Percentiles rank a stretch among this genome's conserved stretches.
These are phyloP conservation scores for Aspergillus affinis DNA, from an alignment of 495 filamentous ascomycete genomes.

Conservation along the genomic window DNA sequence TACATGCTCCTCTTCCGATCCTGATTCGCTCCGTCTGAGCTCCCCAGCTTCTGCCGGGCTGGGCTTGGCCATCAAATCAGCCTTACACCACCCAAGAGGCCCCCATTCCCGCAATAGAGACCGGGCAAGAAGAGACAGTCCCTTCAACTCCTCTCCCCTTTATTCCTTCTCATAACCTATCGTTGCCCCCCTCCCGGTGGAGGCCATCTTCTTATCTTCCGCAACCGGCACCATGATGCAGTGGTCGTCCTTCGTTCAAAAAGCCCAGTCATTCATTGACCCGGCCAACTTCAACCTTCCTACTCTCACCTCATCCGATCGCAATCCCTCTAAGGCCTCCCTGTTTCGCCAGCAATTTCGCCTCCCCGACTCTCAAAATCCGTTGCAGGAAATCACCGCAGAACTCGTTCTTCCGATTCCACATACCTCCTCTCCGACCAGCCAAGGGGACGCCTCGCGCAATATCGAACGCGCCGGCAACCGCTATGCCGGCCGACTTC, in stretches of 20 bases:
- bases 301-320: constrained; percentile 65
- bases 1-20: constrained; percentile 23
- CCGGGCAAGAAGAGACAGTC: background rate
- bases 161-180: background rate
- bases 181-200: background rate
- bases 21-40: constrained; percentile 18
- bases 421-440: constrained; percentile 37
- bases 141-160: background rate
- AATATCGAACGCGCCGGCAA: constrained; percentile 63
- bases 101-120: background rate
- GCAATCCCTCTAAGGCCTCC: constrained; percentile 82
- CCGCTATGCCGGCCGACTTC: constrained; percentile 88
- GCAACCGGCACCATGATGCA: constrained; percentile 60
- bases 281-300: constrained; percentile 64
- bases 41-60: constrained; percentile 22
- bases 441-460: constrained; percentile 60
- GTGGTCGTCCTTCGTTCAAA: constrained; percentile 86
- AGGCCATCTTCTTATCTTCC: background rate
- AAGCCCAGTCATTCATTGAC: constrained; percentile 92
- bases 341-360: constrained; percentile 97
- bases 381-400: constrained; percentile 91
- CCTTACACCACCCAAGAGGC: constrained; percentile 1
- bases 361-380: constrained; percentile 85
- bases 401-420: constrained; percentile 80
- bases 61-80: constrained; percentile 6